These are phyloP conservation scores for Claviceps sorghi DNA, from an alignment of 2,329 filamentous ascomycete genomes.

Conservation along the genomic window DNA sequence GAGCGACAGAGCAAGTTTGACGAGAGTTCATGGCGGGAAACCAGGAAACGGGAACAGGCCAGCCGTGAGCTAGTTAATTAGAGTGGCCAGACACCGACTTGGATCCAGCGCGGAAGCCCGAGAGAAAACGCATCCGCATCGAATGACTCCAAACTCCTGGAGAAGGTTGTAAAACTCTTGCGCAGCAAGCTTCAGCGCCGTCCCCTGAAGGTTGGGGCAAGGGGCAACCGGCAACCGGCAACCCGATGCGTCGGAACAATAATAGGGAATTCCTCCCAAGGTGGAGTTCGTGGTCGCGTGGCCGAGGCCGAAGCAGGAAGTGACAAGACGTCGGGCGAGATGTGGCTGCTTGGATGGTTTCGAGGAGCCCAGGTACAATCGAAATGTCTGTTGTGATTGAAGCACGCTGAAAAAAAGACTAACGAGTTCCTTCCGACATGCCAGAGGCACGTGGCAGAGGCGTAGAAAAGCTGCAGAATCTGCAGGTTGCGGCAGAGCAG, in stretches of 20 bases:
- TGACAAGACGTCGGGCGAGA: neutral
- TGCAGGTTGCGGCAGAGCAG: neutral
- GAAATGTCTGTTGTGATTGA: neutral
- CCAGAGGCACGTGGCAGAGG: neutral
- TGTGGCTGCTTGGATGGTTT: neutral
- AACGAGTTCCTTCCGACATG: neutral
- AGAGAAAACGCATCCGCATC: neutral
- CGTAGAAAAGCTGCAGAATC: neutral
- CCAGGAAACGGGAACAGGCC: neutral
- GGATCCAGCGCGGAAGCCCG: neutral
- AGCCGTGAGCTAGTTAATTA: neutral
- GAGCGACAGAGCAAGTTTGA: slow-evolving; percentile 6
- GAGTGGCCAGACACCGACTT: neutral
- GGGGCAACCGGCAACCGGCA: too few relatives aligned
- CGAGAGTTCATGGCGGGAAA: slow-evolving; percentile 7
- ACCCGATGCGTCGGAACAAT: neutral
- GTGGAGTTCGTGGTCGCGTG: neutral
- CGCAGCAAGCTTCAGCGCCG: neutral
- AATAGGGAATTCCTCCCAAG: neutral
- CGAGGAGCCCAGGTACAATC: neutral
- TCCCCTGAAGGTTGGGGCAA: too few relatives aligned
- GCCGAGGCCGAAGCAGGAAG: neutral
- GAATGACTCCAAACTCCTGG: neutral
- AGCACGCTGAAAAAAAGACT: neutral
- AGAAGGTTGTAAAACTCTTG: neutral